Base-by-base conservation (phyloP, 225 moss, liverwort and hornwort genomes). In the Physcomitrellopsis africana region DNA sequence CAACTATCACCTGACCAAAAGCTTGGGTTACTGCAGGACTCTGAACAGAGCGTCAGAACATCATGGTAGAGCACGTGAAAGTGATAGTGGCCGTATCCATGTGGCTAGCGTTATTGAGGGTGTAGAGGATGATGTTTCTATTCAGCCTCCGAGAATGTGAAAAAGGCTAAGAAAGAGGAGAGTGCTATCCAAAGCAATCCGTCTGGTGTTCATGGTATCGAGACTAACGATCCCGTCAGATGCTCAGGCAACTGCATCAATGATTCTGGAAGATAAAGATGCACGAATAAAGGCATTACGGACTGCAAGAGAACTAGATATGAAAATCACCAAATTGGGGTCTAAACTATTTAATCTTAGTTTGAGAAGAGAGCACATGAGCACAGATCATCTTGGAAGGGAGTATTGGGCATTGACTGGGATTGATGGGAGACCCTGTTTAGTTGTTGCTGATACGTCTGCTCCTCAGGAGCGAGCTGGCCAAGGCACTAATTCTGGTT, bases 381-480 rank as follows among this genome's bases (percentile, higher is more conserved):
- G 96, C 26, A 83, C 81, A 65, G 96, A 96, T 86, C 83, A 91
- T 65, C 75, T 81, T 37, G 94, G 96, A 63, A 90, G 96, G 73
- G 86, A 82, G 32, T 96, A 96, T 78, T 96, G 96, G 96, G 87
- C 86, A 22, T 84, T 96, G 58, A 89, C 83, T 75, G 94, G 93
- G 41, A 70, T 79, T 73, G 90, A 85, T 65, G 84, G 77, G 57
- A 87, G 76, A 68, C 96, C 94, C 37, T 91, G 85, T 86, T 77
- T 96, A 60, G 90, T 92, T 58, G 92, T 96, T 66, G 89, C 86
- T 66, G 81, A 81, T 46, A 65, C 65, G 69, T 64, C 75, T 65
- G 44, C 44, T 65, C 70, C 81, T 53, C 74, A 69, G 68, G 83
- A 86, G 20, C 61, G 80, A 64, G 75, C 53, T 63, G 68, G 75